phyloP scores from a whole-genome alignment of 2,329 filamentous ascomycete species.

The Tolypocladium ovalisporum region DNA sequence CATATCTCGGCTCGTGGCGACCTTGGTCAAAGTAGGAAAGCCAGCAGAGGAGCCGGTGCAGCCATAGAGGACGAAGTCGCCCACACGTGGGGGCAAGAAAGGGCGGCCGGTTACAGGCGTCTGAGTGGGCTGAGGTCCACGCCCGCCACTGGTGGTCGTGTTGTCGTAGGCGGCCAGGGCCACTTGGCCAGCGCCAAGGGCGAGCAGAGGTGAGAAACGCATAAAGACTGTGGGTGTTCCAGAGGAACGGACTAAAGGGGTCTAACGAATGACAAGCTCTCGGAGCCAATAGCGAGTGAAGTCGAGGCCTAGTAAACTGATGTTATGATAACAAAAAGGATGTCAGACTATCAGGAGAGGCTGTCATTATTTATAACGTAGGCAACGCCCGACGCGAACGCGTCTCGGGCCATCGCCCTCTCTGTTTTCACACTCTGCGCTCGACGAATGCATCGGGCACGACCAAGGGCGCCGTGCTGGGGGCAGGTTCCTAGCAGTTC shows the following conservation, averaged over 20 bases:
- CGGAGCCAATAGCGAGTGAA: conserved; percentile 14
- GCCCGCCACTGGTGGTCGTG: conserved; percentile 5
- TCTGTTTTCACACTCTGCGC: neutral
- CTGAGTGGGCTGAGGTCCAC: conserved; percentile 6
- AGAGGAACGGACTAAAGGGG: conserved; percentile 10
- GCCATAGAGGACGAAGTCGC: conserved; percentile 13
- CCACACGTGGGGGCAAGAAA: conserved; percentile 8
- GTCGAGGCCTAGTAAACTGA: conserved; percentile 17
- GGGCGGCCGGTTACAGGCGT: neutral
- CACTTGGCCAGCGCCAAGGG: conserved; percentile 19
- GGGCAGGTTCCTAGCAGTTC: neutral
- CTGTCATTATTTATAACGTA: neutral
- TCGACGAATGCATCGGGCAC: neutral
- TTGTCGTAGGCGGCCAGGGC: conserved; percentile 13
- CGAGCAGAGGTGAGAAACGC: conserved; percentile 18
- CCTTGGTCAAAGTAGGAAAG: conserved; percentile 13
- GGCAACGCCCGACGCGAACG: neutral
- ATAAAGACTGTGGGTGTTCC: conserved; percentile 12
- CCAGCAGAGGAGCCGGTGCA: conserved; percentile 11
- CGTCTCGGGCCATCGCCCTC: neutral
- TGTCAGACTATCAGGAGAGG: neutral
- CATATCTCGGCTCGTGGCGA: conserved; percentile 7
- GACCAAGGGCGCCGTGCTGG: neutral
- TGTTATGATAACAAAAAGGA: conserved; percentile 4
- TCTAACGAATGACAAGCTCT: conserved; percentile 10